phyloP scores from a whole-genome alignment of 1,284 basidiomycete genomes.

The Polyporus tsugae region DNA sequence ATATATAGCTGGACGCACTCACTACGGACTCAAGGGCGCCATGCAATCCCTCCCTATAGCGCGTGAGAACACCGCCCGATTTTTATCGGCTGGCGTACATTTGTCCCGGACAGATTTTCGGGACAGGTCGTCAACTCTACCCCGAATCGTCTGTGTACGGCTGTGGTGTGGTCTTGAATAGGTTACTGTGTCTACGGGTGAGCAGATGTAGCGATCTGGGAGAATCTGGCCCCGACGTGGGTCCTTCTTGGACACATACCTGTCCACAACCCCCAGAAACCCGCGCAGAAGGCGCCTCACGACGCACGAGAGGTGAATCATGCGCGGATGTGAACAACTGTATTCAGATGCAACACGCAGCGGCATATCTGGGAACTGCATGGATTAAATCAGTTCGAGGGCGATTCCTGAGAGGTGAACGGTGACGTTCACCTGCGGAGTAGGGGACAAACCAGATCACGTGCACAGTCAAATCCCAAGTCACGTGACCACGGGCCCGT shows the following conservation, averaged over 20 bases:
- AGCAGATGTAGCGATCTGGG: not conserved
- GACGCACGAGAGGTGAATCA: not conserved
- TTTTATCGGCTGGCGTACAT: not conserved
- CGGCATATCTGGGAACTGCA: not conserved
- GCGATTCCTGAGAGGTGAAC: too few species aligned
- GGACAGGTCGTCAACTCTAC: not conserved
- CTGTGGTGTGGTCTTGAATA: too few species aligned
- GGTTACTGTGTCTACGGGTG: not conserved
- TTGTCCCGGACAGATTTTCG: not conserved
- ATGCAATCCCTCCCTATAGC: not conserved
- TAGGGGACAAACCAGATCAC: too few species aligned
- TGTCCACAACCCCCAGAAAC: not conserved
- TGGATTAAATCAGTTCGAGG: not conserved
- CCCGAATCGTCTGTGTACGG: not conserved
- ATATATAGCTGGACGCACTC: not conserved
- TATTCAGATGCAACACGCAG: not conserved
- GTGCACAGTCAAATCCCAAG: too few species aligned
- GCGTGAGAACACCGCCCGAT: not conserved
- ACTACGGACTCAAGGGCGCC: not conserved
- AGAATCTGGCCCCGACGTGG: not conserved
- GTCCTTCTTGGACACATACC: not conserved
- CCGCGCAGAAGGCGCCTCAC: not conserved
- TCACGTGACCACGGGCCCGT: too few species aligned
- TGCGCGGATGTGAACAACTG: not conserved
- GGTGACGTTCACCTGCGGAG: too few species aligned